Conservation (phyloP, 2,329 filamentous ascomycete genomes). For the Chrysoporthe puriensis region DNA sequence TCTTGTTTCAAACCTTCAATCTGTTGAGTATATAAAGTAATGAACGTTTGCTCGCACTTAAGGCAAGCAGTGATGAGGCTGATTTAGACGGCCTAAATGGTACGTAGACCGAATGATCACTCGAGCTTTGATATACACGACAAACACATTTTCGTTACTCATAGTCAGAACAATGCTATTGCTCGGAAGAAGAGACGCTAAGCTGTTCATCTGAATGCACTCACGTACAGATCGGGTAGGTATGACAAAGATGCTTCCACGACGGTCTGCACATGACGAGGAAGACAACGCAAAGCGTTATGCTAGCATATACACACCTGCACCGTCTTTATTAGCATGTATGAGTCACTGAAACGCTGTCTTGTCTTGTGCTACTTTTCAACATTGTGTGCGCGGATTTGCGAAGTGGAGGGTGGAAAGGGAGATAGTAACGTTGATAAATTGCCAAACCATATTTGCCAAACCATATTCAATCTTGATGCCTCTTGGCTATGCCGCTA, state of each 20-base stretch:
- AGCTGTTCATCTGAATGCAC: too few relatives aligned
- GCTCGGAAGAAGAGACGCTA: background rate
- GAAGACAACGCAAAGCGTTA: background rate
- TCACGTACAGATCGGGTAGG: background rate
- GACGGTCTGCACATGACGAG: background rate
- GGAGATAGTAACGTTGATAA: background rate
- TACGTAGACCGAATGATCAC: background rate
- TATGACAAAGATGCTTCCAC: background rate
- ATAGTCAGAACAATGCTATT: background rate
- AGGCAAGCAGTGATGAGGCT: background rate
- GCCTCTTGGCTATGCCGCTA: background rate
- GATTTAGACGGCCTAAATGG: too few relatives aligned
- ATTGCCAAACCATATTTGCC: background rate
- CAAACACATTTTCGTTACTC: background rate
- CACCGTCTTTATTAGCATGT: background rate
- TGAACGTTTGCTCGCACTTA: background rate
- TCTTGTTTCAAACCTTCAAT: background rate
- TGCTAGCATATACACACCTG: background rate
- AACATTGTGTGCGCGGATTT: background rate
- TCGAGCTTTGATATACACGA: background rate
- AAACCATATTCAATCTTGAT: background rate
- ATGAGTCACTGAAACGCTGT: background rate
- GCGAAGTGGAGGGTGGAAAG: background rate
- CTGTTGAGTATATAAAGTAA: background rate
- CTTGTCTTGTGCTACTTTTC: too few relatives aligned